Evolutionary conservation across 495 filamentous ascomycete species (phyloP).

Genomic region (Gamarada debralockiae): DNA sequence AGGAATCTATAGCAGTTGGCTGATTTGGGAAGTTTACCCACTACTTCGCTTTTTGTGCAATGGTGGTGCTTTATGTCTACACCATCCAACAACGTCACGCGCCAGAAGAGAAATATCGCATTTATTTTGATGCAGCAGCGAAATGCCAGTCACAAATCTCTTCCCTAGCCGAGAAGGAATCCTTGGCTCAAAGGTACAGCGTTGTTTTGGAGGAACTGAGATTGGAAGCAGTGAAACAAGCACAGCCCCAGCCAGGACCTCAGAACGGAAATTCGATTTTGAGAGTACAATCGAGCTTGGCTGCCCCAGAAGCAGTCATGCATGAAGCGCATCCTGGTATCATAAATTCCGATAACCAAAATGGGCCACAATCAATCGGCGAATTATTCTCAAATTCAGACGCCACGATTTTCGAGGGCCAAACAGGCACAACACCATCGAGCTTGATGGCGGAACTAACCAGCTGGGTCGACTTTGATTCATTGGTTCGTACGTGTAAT

Average conservation of each 20-base stretch:
- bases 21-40: conserved; percentile 39
- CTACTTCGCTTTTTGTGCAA: conserved; percentile 51
- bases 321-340: no score
- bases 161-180: conserved; percentile 19
- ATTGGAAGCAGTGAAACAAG: no score
- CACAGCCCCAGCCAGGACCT: no score
- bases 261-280: no score
- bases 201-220: conserved; percentile 40
- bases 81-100: conserved; percentile 41
- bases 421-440: conserved; percentile 10
- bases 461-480: conserved; percentile 11
- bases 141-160: conserved; percentile 27
- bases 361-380: no score
- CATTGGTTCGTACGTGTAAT: background rate
- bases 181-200: conserved; percentile 30
- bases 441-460: conserved; percentile 12
- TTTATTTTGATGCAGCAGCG: conserved; percentile 22
- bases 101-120: conserved; percentile 13
- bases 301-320: no score
- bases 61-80: conserved; percentile 50
- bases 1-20: background rate
- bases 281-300: no score
- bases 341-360: no score
- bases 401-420: no score
- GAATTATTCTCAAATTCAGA: no score